Conservation (phyloP, 1,284 basidiomycete species). For the Cutaneotrichosporon cavernicola region DNA sequence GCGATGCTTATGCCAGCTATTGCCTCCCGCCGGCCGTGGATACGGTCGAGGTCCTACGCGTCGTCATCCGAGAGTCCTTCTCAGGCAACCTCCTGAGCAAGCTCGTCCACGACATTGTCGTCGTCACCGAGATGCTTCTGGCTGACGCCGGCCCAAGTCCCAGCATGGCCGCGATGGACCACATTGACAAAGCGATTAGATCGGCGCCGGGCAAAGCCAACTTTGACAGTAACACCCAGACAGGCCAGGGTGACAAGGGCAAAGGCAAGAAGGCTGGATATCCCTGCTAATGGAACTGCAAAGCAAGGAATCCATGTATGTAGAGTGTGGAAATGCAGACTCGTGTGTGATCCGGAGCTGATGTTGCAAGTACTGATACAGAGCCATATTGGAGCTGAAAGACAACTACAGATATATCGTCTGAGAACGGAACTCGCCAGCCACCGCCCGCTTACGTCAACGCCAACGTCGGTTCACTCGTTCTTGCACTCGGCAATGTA, state of each 20-base stretch:
- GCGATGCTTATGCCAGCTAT: conserved; percentile 54
- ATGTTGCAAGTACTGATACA: no score
- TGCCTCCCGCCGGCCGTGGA: conserved; percentile 71
- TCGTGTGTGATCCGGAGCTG: no score
- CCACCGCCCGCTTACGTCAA: no score
- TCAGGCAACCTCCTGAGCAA: conserved; percentile 43
- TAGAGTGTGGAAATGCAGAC: no score
- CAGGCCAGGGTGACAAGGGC: not conserved
- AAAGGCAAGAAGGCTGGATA: conserved; percentile 1
- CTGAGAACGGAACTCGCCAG: no score
- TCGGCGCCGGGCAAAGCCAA: not conserved
- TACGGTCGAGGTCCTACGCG: conserved; percentile 74
- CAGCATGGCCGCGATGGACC: conserved; percentile 1
- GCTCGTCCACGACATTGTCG: conserved; percentile 46
- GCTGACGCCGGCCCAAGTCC: conserved; percentile 7
- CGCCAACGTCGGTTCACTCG: no score
- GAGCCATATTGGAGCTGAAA: no score
- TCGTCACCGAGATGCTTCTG: conserved; percentile 12
- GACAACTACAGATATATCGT: no score
- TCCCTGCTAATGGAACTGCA: not conserved
- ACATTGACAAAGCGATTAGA: not conserved
- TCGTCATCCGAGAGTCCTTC: conserved; percentile 73
- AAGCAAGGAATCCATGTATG: no score
- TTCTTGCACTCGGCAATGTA: no score
- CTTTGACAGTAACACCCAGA: not conserved